These are phyloP conservation scores for Seiridium cupressi DNA, from an alignment of 2,329 filamentous ascomycete species.

Conservation along the genomic window DNA sequence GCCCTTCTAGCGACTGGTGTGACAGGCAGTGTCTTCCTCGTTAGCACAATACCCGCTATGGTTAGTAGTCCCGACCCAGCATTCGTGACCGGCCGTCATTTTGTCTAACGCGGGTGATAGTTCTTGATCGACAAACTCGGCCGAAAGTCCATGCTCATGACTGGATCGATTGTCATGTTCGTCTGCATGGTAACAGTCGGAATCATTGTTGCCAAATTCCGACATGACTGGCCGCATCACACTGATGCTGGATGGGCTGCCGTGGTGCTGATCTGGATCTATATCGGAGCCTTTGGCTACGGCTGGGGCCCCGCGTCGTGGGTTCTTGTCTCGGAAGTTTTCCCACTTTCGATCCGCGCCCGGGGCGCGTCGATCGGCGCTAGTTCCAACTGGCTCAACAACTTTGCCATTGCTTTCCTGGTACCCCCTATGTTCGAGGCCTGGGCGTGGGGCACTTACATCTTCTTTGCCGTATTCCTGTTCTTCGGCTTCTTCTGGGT, in stretches of 20 bases:
- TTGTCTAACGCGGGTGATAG: not conserved
- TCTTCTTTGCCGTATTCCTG: slow-evolving; percentile 60
- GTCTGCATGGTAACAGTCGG: slow-evolving; percentile 48
- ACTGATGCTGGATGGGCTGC: slow-evolving; percentile 37
- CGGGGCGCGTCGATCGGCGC: slow-evolving; percentile 63
- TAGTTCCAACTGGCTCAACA: slow-evolving; percentile 60
- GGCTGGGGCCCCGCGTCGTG: slow-evolving; percentile 54
- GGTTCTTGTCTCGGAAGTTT: slow-evolving; percentile 55
- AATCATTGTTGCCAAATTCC: slow-evolving; percentile 49
- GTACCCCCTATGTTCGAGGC: slow-evolving; percentile 59
- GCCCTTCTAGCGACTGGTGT: slow-evolving; percentile 12
- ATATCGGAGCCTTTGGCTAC: slow-evolving; percentile 59
- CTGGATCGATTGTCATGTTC: slow-evolving; percentile 42
- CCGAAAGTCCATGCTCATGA: slow-evolving; percentile 42
- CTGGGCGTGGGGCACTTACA: slow-evolving; percentile 47
- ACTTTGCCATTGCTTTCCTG: slow-evolving; percentile 60
- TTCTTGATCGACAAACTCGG: slow-evolving; percentile 48
- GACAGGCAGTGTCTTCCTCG: slow-evolving; percentile 20
- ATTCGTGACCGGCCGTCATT: too few species aligned
- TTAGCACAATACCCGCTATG: slow-evolving; percentile 43
- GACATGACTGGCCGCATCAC: slow-evolving; percentile 48
- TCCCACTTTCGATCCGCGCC: slow-evolving; percentile 57
- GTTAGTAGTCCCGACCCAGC: not conserved
- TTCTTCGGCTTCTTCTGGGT: slow-evolving; percentile 45
- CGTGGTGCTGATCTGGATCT: slow-evolving; percentile 49